Conservation (phyloP, 805 yeast genomes). For the Wickerhamiella galacta region DNA sequence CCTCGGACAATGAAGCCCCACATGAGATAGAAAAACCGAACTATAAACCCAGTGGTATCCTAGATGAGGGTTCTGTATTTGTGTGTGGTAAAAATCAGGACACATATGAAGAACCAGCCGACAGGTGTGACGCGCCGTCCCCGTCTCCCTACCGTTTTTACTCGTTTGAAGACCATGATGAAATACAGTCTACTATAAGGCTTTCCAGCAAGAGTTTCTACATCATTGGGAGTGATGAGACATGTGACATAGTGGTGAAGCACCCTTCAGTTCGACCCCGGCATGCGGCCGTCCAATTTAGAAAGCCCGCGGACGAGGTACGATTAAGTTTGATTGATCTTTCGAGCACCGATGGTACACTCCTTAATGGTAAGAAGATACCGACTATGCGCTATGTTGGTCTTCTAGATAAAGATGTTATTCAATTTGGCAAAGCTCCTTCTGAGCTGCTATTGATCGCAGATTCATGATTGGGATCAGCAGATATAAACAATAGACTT, state of each 20-base stretch:
- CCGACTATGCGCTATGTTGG: constrained; percentile 27
- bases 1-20: not conserved
- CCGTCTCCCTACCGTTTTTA: constrained; percentile 4
- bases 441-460: constrained; percentile 5
- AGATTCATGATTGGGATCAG: too few species aligned
- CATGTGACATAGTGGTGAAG: constrained; percentile 1
- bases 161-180: constrained; percentile 8
- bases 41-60: constrained; percentile 27
- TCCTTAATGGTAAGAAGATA: constrained; percentile 24
- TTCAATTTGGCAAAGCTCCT: constrained; percentile 20
- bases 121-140: not conserved
- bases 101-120: not conserved
- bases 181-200: constrained; percentile 4
- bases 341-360: constrained; percentile 30
- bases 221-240: constrained; percentile 2
- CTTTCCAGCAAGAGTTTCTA: constrained; percentile 4
- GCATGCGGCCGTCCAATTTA: constrained; percentile 31
- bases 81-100: not conserved
- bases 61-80: constrained; percentile 20
- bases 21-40: constrained; percentile 7
- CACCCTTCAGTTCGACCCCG: constrained; percentile 13
- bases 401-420: constrained; percentile 25
- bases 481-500: not conserved
- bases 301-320: constrained; percentile 9
- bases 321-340: constrained; percentile 28